Evolutionary conservation across 1,139 yeast genomes (phyloP).

Genomic region (Suhomyces terraborum): DNA sequence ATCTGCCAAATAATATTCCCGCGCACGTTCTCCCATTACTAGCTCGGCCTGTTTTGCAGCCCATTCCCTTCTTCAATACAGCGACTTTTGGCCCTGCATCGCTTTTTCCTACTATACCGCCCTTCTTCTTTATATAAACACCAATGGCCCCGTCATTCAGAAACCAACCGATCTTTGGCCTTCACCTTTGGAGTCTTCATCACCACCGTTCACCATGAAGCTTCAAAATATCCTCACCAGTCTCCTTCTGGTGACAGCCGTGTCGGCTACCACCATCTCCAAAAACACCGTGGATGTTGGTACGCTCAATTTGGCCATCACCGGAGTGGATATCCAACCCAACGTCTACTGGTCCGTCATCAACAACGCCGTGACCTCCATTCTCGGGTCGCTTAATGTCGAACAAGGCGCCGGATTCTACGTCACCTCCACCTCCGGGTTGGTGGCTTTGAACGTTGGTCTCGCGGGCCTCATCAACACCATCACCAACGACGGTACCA

Average conservation of each 20-base stretch:
- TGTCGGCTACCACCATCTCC: slow-evolving; percentile 2
- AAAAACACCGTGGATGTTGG: slow-evolving; percentile 12
- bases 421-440: slow-evolving; percentile 12
- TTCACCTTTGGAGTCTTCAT: not conserved
- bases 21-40: no score
- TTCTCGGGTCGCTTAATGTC: slow-evolving; percentile 17
- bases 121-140: not conserved
- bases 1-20: no score
- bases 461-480: slow-evolving; percentile 13
- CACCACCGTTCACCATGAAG: not conserved
- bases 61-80: no score
- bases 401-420: slow-evolving; percentile 18
- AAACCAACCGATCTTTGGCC: not conserved
- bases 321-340: slow-evolving; percentile 15
- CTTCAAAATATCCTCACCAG: slow-evolving; percentile 1
- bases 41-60: no score
- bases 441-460: slow-evolving; percentile 15
- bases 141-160: not conserved
- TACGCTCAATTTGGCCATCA: slow-evolving; percentile 11
- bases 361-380: slow-evolving; percentile 15
- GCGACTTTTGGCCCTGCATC: no score
- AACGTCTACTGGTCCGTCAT: slow-evolving; percentile 19
- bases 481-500: slow-evolving; percentile 16
- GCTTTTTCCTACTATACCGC: no score
- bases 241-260: slow-evolving; percentile 2